Conservation (phyloP, 2,329 filamentous ascomycete species). For the Penicillium fuscoglaucum region DNA sequence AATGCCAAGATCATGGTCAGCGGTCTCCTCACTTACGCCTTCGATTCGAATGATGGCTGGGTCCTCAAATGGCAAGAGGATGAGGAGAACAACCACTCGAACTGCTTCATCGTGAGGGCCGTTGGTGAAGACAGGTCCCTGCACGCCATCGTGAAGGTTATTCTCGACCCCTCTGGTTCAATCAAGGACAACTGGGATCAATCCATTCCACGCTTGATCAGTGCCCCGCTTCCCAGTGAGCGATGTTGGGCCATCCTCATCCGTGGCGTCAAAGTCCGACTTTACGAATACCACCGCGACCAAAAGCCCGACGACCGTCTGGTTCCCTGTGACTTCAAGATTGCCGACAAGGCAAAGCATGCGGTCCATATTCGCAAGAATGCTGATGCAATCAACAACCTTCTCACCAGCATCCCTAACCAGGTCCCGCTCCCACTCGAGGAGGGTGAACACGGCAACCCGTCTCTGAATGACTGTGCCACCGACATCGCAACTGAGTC, state of each 20-base stretch:
- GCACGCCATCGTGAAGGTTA: constrained; percentile 2
- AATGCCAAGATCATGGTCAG: background rate
- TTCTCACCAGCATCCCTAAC: background rate
- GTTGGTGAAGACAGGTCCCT: background rate
- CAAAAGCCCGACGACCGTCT: background rate
- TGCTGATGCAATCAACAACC: background rate
- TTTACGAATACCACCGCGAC: constrained; percentile 5
- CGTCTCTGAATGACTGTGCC: background rate
- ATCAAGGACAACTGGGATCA: background rate
- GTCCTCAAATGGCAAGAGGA: background rate
- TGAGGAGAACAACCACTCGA: background rate
- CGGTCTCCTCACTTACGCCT: background rate
- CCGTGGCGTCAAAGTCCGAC: constrained; percentile 1
- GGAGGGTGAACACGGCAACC: background rate
- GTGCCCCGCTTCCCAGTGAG: background rate
- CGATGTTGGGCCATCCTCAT: constrained; percentile 8
- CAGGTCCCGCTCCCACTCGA: background rate
- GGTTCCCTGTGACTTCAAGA: constrained; percentile 4
- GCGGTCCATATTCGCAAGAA: constrained; percentile 2
- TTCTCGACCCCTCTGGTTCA: background rate
- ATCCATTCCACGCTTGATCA: background rate
- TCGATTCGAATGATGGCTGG: background rate
- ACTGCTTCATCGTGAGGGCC: background rate
- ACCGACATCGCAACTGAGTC: background rate
- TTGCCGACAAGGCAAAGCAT: background rate